phyloP scores from a whole-genome alignment of 192 early-diverging fungal species.

The Martensiomyces pterosporus region DNA sequence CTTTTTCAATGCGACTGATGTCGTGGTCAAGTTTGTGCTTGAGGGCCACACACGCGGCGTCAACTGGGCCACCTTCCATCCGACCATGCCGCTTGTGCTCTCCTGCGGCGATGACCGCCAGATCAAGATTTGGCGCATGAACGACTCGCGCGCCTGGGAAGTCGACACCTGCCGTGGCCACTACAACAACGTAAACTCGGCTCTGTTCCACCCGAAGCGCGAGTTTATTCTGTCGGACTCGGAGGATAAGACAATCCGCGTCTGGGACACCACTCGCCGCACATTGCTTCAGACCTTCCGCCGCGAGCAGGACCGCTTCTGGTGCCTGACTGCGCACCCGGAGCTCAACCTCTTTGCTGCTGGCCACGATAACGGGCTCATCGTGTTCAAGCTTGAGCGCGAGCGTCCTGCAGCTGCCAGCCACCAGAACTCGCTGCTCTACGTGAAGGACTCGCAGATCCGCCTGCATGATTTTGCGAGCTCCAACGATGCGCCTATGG shows the following conservation, averaged over 20 bases:
- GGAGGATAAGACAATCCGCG: constrained; percentile 96
- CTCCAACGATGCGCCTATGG: constrained; percentile 70
- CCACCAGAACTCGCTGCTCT: constrained; percentile 80
- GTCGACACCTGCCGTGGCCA: constrained; percentile 99
- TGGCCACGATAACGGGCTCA: constrained; percentile 94
- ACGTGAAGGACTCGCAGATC: constrained; percentile 84
- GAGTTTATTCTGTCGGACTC: constrained; percentile 91
- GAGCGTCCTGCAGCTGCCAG: constrained; percentile 90
- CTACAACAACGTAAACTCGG: constrained; percentile 94
- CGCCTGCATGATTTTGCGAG: constrained; percentile 78
- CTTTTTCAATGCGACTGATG: constrained; percentile 95
- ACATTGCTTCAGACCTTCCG: constrained; percentile 94
- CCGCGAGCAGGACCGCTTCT: constrained; percentile 95
- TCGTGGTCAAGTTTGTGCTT: constrained; percentile 95
- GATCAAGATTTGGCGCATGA: constrained; percentile 99
- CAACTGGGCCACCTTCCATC: constrained; percentile 98
- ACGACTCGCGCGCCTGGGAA: constrained; percentile 98
- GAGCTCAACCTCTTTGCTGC: constrained; percentile 98
- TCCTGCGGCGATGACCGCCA: constrained; percentile 97
- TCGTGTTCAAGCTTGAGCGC: constrained; percentile 98
- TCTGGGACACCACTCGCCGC: constrained; percentile 97
- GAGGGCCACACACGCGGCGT: constrained; percentile 97
- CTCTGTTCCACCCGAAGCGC: constrained; percentile 93
- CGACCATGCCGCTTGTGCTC: constrained; percentile 91
- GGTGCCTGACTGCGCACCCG: constrained; percentile 93